Conservation (phyloP, 352 stramenopile species). For the Phytophthora kernoviae region DNA sequence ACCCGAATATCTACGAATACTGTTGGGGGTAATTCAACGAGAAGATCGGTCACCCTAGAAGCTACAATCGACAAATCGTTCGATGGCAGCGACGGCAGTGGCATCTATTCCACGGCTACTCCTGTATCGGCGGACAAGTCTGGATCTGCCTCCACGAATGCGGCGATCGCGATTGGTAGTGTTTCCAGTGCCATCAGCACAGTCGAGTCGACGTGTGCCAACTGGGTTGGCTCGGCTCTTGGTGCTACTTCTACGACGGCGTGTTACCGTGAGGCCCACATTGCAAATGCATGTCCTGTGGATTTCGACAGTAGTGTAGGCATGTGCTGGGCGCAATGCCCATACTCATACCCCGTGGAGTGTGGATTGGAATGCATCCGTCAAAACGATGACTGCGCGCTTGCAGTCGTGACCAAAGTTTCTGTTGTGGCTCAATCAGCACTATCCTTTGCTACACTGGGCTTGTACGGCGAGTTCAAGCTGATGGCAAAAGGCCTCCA, state of each 20-base stretch:
- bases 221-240: constrained; percentile 37
- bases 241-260: constrained; percentile 22
- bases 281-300: constrained; percentile 33
- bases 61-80: constrained; percentile 2
- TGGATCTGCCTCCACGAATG: background rate
- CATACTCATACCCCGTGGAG: constrained; percentile 37
- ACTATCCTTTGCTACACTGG: constrained; percentile 25
- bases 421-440: constrained; percentile 24
- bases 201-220: constrained; percentile 34
- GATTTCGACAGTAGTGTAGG: constrained; percentile 35
- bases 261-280: constrained; percentile 43
- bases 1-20: constrained; percentile 14
- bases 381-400: constrained; percentile 46
- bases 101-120: background rate
- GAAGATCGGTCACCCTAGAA: constrained; percentile 4
- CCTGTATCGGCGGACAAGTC: background rate
- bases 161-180: constrained; percentile 12
- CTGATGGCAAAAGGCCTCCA: constrained; percentile 34
- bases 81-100: constrained; percentile 21
- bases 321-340: constrained; percentile 49
- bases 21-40: constrained; percentile 13
- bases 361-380: constrained; percentile 53
- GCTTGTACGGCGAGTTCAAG: constrained; percentile 36
- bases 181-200: constrained; percentile 29
- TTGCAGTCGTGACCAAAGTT: constrained; percentile 41